Percentiles rank a stretch among this genome's conserved stretches.
Evolutionary conservation across 192 early-diverging fungal genomes (phyloP).

Genomic region (Spinellus fusiger): DNA sequence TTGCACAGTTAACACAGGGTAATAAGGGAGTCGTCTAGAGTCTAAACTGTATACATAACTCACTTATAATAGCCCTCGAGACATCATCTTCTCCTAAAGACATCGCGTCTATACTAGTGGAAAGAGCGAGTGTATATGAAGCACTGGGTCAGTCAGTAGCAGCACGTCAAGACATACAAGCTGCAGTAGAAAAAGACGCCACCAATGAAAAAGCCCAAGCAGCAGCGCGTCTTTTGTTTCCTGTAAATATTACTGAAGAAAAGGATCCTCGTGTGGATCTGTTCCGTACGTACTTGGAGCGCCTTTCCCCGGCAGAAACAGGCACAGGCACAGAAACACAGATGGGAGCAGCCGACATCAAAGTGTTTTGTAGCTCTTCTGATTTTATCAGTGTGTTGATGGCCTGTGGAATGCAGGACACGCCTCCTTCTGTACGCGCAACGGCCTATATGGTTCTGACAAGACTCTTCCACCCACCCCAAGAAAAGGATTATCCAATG

Average conservation of each 20-base stretch:
- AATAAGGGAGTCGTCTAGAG: background rate
- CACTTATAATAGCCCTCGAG: background rate
- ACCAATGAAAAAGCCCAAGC: slow-evolving; percentile 10
- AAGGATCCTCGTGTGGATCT: slow-evolving; percentile 13
- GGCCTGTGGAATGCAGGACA: slow-evolving; percentile 14
- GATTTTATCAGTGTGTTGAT: slow-evolving; percentile 20
- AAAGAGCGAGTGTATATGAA: slow-evolving; percentile 12
- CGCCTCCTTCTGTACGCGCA: slow-evolving; percentile 8
- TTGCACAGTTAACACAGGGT: slow-evolving; percentile 3
- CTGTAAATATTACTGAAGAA: background rate
- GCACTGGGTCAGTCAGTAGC: background rate
- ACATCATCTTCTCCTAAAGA: slow-evolving; percentile 1
- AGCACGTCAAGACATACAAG: slow-evolving; percentile 4
- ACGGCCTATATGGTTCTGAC: slow-evolving; percentile 25
- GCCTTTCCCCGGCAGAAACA: slow-evolving; percentile 2
- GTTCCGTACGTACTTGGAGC: background rate
- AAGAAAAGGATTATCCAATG: slow-evolving; percentile 15
- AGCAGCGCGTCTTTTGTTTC: background rate
- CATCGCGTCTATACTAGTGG: slow-evolving; percentile 10
- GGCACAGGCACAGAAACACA: too few relatives aligned
- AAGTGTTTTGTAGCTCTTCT: slow-evolving; percentile 11
- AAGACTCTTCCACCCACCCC: slow-evolving; percentile 15
- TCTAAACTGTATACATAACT: background rate
- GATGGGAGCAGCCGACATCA: slow-evolving; percentile 1
- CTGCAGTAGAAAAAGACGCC: slow-evolving; percentile 4